Conservation (phyloP, 2,329 filamentous ascomycete species). For the Venturia pyrina region DNA sequence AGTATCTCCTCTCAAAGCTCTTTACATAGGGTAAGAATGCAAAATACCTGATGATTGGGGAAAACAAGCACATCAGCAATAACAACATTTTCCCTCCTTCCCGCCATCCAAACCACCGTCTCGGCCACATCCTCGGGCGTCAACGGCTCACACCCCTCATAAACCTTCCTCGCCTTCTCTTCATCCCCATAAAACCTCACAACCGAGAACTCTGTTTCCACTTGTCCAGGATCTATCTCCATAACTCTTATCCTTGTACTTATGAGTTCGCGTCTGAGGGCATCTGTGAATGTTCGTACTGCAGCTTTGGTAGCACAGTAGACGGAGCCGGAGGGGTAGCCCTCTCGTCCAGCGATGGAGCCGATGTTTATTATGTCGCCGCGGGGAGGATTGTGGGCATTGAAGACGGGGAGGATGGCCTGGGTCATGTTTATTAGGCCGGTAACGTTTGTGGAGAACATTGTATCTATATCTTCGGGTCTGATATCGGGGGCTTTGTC, state of each 20-base stretch:
- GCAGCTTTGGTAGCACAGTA: slow-evolving; percentile 93
- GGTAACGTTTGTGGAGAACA: slow-evolving; percentile 90
- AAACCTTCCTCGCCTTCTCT: slow-evolving; percentile 79
- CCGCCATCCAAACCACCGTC: slow-evolving; percentile 75
- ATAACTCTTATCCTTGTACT: slow-evolving; percentile 73
- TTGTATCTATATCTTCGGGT: slow-evolving; percentile 72
- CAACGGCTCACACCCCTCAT: slow-evolving; percentile 68
- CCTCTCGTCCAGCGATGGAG: slow-evolving; percentile 76
- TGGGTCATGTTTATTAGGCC: slow-evolving; percentile 97
- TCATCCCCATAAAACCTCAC: slow-evolving; percentile 86
- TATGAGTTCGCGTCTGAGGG: slow-evolving; percentile 73
- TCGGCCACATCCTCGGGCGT: slow-evolving; percentile 89
- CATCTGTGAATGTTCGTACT: slow-evolving; percentile 73
- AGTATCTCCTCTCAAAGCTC: no score
- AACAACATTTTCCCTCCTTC: slow-evolving; percentile 74
- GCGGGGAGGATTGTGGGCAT: slow-evolving; percentile 41
- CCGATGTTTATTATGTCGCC: slow-evolving; percentile 97
- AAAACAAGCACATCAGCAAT: no score
- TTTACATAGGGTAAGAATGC: no score
- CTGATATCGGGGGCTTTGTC: slow-evolving; percentile 76
- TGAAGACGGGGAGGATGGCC: slow-evolving; percentile 77
- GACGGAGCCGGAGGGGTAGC: slow-evolving; percentile 76
- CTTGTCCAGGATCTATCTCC: slow-evolving; percentile 83
- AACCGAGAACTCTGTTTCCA: slow-evolving; percentile 91
- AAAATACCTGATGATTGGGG: no score